Evolutionary conservation across 176 grass and related monocot species (phyloP).

Genomic region (Paspalum vaginatum): DNA sequence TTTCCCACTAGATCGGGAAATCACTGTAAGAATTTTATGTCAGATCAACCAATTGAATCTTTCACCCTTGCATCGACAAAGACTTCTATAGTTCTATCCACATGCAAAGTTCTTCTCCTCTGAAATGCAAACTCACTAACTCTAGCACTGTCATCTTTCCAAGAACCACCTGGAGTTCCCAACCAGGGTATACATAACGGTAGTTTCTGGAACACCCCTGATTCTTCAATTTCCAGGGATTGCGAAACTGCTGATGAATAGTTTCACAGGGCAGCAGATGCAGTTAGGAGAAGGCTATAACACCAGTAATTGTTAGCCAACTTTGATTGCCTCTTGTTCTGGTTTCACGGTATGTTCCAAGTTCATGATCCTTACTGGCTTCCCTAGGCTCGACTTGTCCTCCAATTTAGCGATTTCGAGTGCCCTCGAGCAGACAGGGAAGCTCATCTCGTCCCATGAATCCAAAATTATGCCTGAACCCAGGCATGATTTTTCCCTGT

Average conservation of each 20-base stretch:
- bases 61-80: too few species aligned
- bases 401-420: too few species aligned
- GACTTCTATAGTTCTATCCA: too few species aligned
- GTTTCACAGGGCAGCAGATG: not conserved
- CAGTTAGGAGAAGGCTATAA: not conserved
- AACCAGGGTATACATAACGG: not conserved
- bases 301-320: slow-evolving; percentile 2
- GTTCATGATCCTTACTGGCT: slow-evolving; percentile 86
- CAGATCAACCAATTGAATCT: not conserved
- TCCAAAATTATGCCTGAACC: slow-evolving; percentile 88
- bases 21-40: not conserved
- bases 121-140: too few species aligned
- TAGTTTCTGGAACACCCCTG: slow-evolving; percentile 18
- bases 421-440: not conserved
- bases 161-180: slow-evolving; percentile 22
- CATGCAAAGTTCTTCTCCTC: too few species aligned
- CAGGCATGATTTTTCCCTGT: slow-evolving; percentile 56
- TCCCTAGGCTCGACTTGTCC: slow-evolving; percentile 77
- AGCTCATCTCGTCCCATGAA: slow-evolving; percentile 66
- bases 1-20: not conserved
- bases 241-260: not conserved
- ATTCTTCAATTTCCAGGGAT: not conserved
- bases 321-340: slow-evolving; percentile 33
- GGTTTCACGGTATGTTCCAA: slow-evolving; percentile 48
- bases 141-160: too few species aligned